Base-by-base conservation (phyloP, 23 red algal genomes). In the Gracilaria domingensis region DNA sequence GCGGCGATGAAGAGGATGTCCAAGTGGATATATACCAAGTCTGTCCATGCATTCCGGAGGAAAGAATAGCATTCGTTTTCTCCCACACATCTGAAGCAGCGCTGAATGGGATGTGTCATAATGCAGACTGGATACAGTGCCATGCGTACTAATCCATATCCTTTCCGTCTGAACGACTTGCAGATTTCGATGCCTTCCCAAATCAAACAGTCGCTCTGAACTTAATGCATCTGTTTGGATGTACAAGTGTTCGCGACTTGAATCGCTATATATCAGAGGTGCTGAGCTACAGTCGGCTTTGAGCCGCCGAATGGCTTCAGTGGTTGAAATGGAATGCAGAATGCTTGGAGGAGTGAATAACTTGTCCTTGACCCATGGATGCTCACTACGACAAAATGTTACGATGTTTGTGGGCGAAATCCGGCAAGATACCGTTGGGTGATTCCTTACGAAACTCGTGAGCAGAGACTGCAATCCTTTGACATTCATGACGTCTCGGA, bases 1-100 rank as follows among this genome's bases (percentile, higher is more conserved):
- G 0, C 95, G 88, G 16, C 95, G 76, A 38, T 85, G 83, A 66
- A 96, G 84, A 59, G 95, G 95, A 42, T 96, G 95, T 14, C 83
- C 88, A 9, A 88, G 32, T 5, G 88, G 88, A 87, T 93, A 96
- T 14, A 90, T 59, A 9, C 81, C 85, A 45, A 95, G 50, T 33
- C 56, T 24, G 6, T 71, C 54, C 2, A 96, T 24, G 33, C 39
- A 79, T 24, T 65, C 81, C 2, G 88, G 83, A 16, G 84, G 76
- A 85, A 96, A 93, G 59, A 96, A 85, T 12, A 88, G 23, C 79
- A 96, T 86, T 35, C 89, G 39, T 75, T 96, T 96, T 64, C 4
- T 48, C 26, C 95, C 95, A 26, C 37, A 61, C 20, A 84, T 32
- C 56, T 88, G 81, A 18, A 88, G 26, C 12, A 96, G 95, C 18